phyloP scores from a whole-genome alignment of 805 yeast genomes.

The Starmerella roubikii region DNA sequence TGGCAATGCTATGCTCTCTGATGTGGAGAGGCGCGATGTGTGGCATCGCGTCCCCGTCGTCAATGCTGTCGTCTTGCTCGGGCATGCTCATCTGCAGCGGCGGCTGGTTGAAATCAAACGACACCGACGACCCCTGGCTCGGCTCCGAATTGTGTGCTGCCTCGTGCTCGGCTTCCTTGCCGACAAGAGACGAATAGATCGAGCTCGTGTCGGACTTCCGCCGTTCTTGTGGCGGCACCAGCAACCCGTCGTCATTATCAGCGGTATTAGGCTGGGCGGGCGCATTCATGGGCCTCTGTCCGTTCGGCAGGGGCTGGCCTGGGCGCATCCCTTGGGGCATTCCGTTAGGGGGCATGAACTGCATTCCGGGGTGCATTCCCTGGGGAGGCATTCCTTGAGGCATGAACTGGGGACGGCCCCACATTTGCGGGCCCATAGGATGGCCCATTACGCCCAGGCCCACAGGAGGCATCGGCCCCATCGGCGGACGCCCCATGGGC shows the following conservation, averaged over 20 bases:
- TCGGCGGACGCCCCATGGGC: not conserved
- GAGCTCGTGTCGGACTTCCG: conserved; percentile 8
- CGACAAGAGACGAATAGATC: conserved; percentile 7
- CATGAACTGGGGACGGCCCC: not conserved
- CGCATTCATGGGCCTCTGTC: not conserved
- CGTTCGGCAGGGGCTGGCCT: too few relatives aligned
- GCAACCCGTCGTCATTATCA: not conserved
- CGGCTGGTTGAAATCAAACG: conserved; percentile 12
- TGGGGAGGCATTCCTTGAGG: not conserved
- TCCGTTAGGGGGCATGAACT: too few relatives aligned
- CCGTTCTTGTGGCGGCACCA: too few relatives aligned
- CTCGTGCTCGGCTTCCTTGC: not conserved
- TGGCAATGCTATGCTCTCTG: not conserved
- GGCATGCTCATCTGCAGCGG: conserved; percentile 1
- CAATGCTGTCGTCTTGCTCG: not conserved
- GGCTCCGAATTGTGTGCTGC: conserved; percentile 1
- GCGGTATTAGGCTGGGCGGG: conserved; percentile 11
- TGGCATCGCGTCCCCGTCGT: conserved; percentile 1
- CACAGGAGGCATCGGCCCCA: not conserved
- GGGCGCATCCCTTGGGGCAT: too few relatives aligned
- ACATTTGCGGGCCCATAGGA: not conserved
- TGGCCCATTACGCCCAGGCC: not conserved
- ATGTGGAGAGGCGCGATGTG: not conserved
- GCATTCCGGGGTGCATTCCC: too few relatives aligned
- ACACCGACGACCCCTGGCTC: conserved; percentile 4